Base-by-base conservation (phyloP, 192 early-diverging fungal genomes). In the Radiomyces spectabilis region DNA sequence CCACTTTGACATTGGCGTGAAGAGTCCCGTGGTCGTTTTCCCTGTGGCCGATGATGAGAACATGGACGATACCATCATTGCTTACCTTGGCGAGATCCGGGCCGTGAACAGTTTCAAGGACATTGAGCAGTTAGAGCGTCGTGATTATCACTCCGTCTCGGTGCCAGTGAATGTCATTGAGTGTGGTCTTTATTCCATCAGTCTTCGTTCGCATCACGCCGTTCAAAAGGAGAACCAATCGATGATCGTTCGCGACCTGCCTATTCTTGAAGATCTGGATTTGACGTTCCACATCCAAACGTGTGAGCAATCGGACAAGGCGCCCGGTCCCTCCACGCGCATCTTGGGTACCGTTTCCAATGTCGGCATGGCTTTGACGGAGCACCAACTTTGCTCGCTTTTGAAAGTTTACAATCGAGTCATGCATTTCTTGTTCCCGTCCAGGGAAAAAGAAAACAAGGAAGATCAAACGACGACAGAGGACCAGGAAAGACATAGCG, bases 11-110 rank as follows among this genome's bases (percentile, higher is more conserved):
- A 61, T 94, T 18, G 48, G 64, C 3, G 79, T 92, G 61, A 73
- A 78, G 9, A 82, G 85, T 12, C 91, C 91, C 0, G 78, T 89
- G 22, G 68, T 94, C n/a, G 75, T 77, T 4, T 86, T 91, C 59
- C 91, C 86, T 5, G 66, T 79, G 34, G 57, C 66, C n/a, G 64
- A 69, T 2, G 57, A n/a, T 2, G 34, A 53, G 41, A 71, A 51
- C 18, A n/a, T n/a, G n/a, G n/a, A n/a, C n/a, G 81, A 88, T 48
- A 42, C 61, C 34, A 26, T 94, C 6, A 64, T 76, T 19, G 67
- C 74, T 61, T 78, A 85, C 55, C 76, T 88, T 1, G 91, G 91
- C 29, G 80, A 83, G 45, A 79, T 94, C 15, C 73, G 79, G 0
- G 82, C 87, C 1, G 69, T 67, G 16, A 91, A 88, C 61, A 61